Conservation (phyloP, 805 yeast genomes). For the Myxozyma monticola region DNA sequence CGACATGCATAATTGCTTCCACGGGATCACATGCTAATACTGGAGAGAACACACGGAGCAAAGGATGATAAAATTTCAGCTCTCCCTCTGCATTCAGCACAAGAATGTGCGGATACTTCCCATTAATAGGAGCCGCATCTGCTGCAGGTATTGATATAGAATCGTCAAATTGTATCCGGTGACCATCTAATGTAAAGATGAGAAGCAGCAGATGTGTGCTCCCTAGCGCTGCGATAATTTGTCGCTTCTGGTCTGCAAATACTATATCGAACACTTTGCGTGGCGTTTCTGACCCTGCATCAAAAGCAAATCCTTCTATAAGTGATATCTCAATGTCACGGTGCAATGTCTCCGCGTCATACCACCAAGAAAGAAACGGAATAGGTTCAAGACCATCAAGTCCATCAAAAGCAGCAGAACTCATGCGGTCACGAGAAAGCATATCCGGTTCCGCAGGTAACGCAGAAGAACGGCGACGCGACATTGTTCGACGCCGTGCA, state of each 20-base stretch:
- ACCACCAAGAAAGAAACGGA: conserved; percentile 24
- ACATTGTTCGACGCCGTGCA: conserved; percentile 17
- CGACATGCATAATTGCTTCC: conserved; percentile 1
- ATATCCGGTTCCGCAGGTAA: conserved; percentile 20
- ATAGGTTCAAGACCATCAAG: not conserved
- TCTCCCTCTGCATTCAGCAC: conserved; percentile 17
- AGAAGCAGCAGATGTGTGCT: conserved; percentile 53
- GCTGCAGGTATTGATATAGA: conserved; percentile 39
- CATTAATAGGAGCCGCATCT: conserved; percentile 44
- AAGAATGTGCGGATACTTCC: conserved; percentile 26
- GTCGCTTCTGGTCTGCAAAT: too few relatives aligned
- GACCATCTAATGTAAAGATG: conserved; percentile 40
- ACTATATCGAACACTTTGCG: conserved; percentile 3
- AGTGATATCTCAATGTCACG: conserved; percentile 34
- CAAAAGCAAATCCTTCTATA: conserved; percentile 21
- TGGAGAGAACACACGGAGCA: conserved; percentile 50
- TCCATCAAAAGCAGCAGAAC: conserved; percentile 34
- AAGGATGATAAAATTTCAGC: conserved; percentile 55
- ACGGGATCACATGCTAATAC: not conserved
- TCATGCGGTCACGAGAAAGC: conserved; percentile 39
- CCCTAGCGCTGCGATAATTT: too few relatives aligned
- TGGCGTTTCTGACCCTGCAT: too few relatives aligned
- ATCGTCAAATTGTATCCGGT: conserved; percentile 39
- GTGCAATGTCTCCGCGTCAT: conserved; percentile 25
- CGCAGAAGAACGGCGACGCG: conserved; percentile 24